Evolutionary conservation across 2,329 filamentous ascomycete genomes (phyloP).

Genomic region (Amylocarpus encephaloides): DNA sequence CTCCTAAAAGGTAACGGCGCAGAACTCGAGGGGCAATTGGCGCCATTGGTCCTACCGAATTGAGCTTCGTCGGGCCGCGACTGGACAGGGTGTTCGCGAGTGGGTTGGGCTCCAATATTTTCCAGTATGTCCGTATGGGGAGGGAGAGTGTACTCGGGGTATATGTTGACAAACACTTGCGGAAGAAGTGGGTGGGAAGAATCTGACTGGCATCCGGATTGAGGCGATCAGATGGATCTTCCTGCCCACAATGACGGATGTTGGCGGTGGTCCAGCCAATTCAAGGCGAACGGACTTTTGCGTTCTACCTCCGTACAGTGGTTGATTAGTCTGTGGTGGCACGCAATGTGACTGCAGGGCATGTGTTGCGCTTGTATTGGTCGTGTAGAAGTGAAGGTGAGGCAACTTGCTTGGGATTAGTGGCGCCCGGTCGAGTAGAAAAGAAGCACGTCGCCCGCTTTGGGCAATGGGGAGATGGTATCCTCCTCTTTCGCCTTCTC

Average conservation of each 20-base stretch:
- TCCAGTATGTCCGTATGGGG: neutral
- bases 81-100: neutral
- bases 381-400: slow-evolving; percentile 4
- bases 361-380: slow-evolving; percentile 28
- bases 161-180: neutral
- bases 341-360: neutral
- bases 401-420: slow-evolving; percentile 4
- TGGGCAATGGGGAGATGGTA: neutral
- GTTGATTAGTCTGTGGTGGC: neutral
- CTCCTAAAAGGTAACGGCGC: slow-evolving; percentile 29
- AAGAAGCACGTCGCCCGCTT: slow-evolving; percentile 19
- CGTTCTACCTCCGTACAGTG: no score
- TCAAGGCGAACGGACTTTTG: slow-evolving; percentile 14
- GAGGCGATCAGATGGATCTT: neutral
- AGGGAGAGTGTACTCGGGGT: no score
- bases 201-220: neutral
- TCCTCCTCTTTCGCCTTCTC: neutral
- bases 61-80: neutral
- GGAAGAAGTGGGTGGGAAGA: neutral
- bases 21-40: slow-evolving; percentile 23
- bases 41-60: slow-evolving; percentile 20
- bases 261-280: slow-evolving; percentile 11
- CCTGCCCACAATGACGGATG: slow-evolving; percentile 10
- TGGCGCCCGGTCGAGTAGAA: slow-evolving; percentile 20
- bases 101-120: slow-evolving; percentile 4